Conservation (phyloP, 2,329 filamentous ascomycete species). For the Pseudogymnoascus sp. region DNA sequence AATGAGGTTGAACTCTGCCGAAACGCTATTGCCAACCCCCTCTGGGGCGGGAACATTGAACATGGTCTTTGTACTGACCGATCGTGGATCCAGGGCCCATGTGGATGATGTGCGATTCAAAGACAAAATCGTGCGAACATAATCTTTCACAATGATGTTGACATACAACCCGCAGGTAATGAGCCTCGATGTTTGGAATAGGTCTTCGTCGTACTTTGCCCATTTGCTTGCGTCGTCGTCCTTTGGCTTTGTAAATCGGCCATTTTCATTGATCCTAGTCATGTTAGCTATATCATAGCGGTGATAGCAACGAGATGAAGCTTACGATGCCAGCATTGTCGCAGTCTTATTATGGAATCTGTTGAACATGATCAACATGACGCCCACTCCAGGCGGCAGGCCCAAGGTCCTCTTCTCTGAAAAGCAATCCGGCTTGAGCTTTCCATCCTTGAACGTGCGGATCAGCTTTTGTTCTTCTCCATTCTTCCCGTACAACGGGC, state of each 20-base stretch:
- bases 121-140: constrained; percentile 58
- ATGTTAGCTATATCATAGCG: constrained; percentile 1
- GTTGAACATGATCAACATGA: constrained; percentile 71
- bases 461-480: constrained; percentile 42
- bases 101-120: constrained; percentile 25
- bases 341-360: constrained; percentile 83
- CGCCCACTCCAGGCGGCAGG: constrained; percentile 65
- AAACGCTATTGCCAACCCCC: constrained; percentile 75
- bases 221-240: constrained; percentile 46
- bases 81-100: constrained; percentile 68
- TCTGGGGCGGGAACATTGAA: constrained; percentile 51
- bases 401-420: constrained; percentile 63
- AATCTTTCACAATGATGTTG: constrained; percentile 71
- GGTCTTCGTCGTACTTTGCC: constrained; percentile 67
- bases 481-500: constrained; percentile 64
- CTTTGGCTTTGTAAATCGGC: constrained; percentile 63
- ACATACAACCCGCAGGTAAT: constrained; percentile 69
- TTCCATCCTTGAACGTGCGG: constrained; percentile 61
- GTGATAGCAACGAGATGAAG: background rate
- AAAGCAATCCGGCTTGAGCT: constrained; percentile 65
- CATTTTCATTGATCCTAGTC: constrained; percentile 71
- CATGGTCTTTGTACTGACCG: constrained; percentile 49
- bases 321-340: constrained; percentile 57
- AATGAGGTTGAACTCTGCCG: constrained; percentile 81
- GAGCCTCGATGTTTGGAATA: constrained; percentile 73